phyloP scores from a whole-genome alignment of 352 stramenopile genomes.

The Phytophthora rubi region DNA sequence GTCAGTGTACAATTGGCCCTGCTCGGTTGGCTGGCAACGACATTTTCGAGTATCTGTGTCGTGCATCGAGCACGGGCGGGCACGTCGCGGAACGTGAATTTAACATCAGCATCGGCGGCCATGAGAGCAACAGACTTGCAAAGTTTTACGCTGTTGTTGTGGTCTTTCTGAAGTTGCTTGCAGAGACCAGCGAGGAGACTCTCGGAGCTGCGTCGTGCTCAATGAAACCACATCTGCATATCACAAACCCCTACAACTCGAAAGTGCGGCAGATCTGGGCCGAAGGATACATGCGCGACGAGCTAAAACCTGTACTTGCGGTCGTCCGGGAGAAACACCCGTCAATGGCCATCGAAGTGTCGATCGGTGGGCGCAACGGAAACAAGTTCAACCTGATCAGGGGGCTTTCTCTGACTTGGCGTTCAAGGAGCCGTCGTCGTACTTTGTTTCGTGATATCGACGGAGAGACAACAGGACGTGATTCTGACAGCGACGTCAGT shows the following conservation, averaged over 20 bases:
- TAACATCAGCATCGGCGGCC: background rate
- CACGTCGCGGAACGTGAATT: background rate
- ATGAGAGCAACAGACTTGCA: background rate
- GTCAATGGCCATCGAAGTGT: background rate
- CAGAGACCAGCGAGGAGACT: background rate
- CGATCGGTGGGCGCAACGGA: background rate
- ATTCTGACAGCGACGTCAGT: conserved; percentile 1
- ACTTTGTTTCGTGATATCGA: background rate
- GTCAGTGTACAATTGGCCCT: background rate
- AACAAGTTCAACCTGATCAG: conserved; percentile 2
- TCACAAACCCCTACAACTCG: conserved; percentile 11
- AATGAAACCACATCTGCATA: background rate
- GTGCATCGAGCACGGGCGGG: background rate
- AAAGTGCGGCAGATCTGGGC: conserved; percentile 1
- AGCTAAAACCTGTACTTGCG: conserved; percentile 1
- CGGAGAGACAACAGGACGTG: background rate
- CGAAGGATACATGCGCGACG: conserved; percentile 9
- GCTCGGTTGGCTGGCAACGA: conserved; percentile 1
- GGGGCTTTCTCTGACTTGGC: background rate
- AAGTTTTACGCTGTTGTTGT: conserved; percentile 9
- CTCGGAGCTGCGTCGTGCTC: background rate
- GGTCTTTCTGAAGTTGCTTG: conserved; percentile 1
- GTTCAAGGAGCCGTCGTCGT: background rate
- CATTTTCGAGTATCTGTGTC: conserved; percentile 1
- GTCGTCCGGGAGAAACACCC: background rate